These are phyloP conservation scores for Cicer pinnatifidum DNA, from an alignment of 306 rosid species.

Conservation along the genomic window DNA sequence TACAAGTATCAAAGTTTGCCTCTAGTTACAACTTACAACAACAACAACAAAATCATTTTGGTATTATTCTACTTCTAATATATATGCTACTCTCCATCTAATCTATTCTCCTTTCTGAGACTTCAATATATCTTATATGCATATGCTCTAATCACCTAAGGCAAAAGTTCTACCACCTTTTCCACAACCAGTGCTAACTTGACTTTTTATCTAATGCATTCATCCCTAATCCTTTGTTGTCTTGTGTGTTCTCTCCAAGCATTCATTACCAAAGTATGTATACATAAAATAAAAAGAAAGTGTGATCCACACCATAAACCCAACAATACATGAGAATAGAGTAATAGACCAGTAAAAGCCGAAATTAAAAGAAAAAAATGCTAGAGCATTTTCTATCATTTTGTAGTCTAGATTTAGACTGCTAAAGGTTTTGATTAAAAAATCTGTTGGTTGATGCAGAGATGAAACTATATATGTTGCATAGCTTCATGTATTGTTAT, in stretches of 20 bases:
- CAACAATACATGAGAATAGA: neutral
- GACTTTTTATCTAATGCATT: neutral
- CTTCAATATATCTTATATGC: neutral
- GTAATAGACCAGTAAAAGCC: constrained; percentile 1
- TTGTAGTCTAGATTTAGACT: constrained; percentile 24
- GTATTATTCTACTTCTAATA: neutral
- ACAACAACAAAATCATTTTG: no score
- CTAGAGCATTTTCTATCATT: constrained; percentile 7
- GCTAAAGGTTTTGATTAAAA: constrained; percentile 19
- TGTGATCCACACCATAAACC: neutral
- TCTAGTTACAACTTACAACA: no score
- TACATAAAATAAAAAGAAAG: constrained; percentile 9
- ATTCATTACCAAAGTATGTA: neutral
- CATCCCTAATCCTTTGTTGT: neutral
- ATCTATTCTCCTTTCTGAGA: neutral
- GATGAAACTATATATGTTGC: constrained; percentile 23
- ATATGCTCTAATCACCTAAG: neutral
- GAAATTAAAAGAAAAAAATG: constrained; percentile 21
- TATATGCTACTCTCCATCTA: neutral
- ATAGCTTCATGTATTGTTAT: constrained; percentile 31
- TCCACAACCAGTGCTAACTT: neutral
- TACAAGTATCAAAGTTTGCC: constrained; percentile 1
- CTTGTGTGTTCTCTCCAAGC: neutral
- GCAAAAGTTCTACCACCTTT: neutral
- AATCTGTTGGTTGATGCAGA: constrained; percentile 35